phyloP scores from a whole-genome alignment of 2,329 filamentous ascomycete species.

The Rosellinia necatrix region DNA sequence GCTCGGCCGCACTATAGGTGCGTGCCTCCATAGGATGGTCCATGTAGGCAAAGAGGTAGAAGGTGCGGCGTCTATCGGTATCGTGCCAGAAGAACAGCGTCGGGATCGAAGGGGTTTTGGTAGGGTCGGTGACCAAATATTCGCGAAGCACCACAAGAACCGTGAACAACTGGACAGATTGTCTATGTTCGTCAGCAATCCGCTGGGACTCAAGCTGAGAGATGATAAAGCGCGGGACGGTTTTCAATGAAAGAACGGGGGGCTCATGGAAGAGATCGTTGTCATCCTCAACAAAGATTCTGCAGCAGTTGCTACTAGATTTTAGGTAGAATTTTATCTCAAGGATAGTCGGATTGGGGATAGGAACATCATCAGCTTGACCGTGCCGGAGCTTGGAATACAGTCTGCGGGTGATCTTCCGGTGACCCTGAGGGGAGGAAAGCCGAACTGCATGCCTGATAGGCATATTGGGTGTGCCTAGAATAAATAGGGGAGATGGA shows the following conservation, averaged over 20 bases:
- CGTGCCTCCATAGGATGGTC: slow-evolving; percentile 48
- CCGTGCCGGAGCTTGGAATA: slow-evolving; percentile 31
- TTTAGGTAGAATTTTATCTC: slow-evolving; percentile 38
- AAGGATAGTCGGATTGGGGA: slow-evolving; percentile 32
- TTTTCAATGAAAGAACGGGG: slow-evolving; percentile 15
- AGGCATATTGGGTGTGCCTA: slow-evolving; percentile 20
- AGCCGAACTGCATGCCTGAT: not conserved
- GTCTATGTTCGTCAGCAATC: slow-evolving; percentile 42
- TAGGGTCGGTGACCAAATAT: slow-evolving; percentile 25
- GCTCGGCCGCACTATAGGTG: slow-evolving; percentile 50
- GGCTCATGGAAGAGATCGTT: not conserved
- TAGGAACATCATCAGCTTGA: slow-evolving; percentile 33
- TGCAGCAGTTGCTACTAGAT: slow-evolving; percentile 20
- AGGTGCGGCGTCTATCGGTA: slow-evolving; percentile 42
- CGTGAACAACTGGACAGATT: slow-evolving; percentile 36
- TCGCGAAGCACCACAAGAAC: slow-evolving; percentile 39
- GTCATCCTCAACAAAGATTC: slow-evolving; percentile 12
- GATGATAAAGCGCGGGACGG: slow-evolving; percentile 44
- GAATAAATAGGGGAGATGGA: slow-evolving; percentile 8
- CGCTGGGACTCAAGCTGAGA: slow-evolving; percentile 48
- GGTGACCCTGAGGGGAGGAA: slow-evolving; percentile 22
- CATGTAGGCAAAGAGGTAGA: slow-evolving; percentile 49
- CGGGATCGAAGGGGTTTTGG: slow-evolving; percentile 36
- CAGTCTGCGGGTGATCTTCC: slow-evolving; percentile 24
- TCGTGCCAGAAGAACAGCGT: slow-evolving; percentile 48